Percentiles rank a stretch among this genome's conserved stretches.
Evolutionary conservation across 2,329 filamentous ascomycete genomes (phyloP).

Genomic region (Monilinia fructigena): DNA sequence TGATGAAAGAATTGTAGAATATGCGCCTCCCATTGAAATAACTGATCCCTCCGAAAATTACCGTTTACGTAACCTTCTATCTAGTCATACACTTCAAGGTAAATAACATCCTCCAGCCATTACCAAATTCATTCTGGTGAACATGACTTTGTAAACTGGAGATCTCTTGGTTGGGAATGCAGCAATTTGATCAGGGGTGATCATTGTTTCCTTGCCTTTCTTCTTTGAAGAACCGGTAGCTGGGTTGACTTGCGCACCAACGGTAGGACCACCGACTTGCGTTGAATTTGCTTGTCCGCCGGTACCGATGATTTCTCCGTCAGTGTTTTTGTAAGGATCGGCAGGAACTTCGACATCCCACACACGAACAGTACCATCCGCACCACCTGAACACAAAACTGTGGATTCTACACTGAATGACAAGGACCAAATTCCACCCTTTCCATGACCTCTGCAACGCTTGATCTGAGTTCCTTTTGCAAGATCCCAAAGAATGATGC

Average conservation of each 20-base stretch:
- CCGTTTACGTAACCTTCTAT: neutral
- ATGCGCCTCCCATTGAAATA: neutral
- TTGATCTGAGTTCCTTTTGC: conserved; percentile 84
- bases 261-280: conserved; percentile 44
- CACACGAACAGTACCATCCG: conserved; percentile 87
- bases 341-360: conserved; percentile 84
- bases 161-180: conserved; percentile 96
- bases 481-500: conserved; percentile 93
- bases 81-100: conserved; percentile 20
- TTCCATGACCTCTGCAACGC: conserved; percentile 88
- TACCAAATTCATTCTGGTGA: conserved; percentile 93
- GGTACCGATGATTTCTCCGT: conserved; percentile 42
- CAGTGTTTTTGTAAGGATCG: conserved; percentile 59
- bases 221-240: conserved; percentile 55
- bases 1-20: neutral
- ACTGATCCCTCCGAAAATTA: no score
- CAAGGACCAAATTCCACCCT: conserved; percentile 89
- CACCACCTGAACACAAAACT: conserved; percentile 83
- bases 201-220: conserved; percentile 84
- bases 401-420: conserved; percentile 92
- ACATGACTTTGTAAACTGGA: conserved; percentile 87
- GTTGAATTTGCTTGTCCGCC: conserved; percentile 51
- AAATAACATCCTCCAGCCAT: conserved; percentile 73
- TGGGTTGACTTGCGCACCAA: conserved; percentile 38
- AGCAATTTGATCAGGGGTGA: conserved; percentile 89